Evolutionary conservation across 768 basidiomycete genomes (phyloP).

Genomic region (Naganishia onofrii): DNA sequence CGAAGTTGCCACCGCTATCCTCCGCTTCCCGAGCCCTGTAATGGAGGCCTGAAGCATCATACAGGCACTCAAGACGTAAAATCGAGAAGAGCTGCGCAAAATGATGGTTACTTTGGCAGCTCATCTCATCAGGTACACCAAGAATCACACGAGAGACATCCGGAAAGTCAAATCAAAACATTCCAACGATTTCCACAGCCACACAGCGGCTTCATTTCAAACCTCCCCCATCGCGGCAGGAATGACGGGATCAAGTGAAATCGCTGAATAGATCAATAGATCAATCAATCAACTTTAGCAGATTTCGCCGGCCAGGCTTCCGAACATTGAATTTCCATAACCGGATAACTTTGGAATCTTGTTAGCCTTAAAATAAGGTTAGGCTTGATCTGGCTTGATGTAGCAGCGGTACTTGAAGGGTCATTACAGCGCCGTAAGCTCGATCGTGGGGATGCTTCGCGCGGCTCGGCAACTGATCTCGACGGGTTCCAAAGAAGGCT

Average conservation of each 20-base stretch:
- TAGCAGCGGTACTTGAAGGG: no score
- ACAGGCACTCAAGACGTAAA: background rate
- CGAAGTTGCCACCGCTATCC: constrained; percentile 3
- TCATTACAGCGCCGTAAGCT: no score
- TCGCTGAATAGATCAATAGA: background rate
- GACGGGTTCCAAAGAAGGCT: background rate
- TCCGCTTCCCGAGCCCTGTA: background rate
- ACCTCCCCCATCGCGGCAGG: no score
- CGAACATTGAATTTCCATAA: background rate
- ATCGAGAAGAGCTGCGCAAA: background rate
- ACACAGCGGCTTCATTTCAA: background rate
- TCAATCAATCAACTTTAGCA: no score
- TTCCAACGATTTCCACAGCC: background rate
- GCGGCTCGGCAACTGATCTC: no score
- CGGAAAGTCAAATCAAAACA: constrained; percentile 20
- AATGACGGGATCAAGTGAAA: background rate
- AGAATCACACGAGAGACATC: constrained; percentile 19
- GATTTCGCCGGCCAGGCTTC: background rate
- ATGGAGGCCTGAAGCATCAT: background rate
- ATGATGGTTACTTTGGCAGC: background rate
- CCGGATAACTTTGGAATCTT: background rate
- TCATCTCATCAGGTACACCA: background rate
- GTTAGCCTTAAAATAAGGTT: constrained; percentile 6
- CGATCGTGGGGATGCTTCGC: no score
- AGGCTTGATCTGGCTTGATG: background rate